Conservation (phyloP, 352 stramenopile species). For the Globisporangium lucens region DNA sequence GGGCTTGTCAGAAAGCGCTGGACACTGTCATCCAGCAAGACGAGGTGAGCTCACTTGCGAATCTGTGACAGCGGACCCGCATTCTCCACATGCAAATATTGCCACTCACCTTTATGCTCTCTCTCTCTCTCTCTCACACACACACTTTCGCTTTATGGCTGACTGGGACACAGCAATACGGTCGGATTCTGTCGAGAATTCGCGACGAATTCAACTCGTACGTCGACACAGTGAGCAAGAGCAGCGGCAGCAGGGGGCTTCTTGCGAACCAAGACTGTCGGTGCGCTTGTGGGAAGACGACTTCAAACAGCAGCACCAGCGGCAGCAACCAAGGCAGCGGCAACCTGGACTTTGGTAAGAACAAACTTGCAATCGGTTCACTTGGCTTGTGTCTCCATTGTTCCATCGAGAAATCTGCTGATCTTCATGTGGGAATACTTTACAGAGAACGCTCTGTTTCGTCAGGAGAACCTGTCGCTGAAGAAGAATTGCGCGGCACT, state of each 20-base stretch:
- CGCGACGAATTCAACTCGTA: slow-evolving; percentile 62
- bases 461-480: slow-evolving; percentile 52
- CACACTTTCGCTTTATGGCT: not conserved
- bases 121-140: not conserved
- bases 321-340: slow-evolving; percentile 17
- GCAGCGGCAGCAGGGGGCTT: not conserved
- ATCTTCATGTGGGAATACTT: not conserved
- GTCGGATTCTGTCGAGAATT: slow-evolving; percentile 48
- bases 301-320: not conserved
- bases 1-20: slow-evolving; percentile 48
- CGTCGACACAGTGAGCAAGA: slow-evolving; percentile 28
- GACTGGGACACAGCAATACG: slow-evolving; percentile 34
- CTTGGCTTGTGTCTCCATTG: not conserved
- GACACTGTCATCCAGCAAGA: slow-evolving; percentile 57
- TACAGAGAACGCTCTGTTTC: slow-evolving; percentile 42
- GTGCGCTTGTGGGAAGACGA: slow-evolving; percentile 5
- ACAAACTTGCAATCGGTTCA: not conserved
- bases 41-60: slow-evolving; percentile 28
- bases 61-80: not conserved
- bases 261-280: not conserved
- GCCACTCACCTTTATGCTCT: not conserved
- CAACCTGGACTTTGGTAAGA: slow-evolving; percentile 24
- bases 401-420: not conserved
- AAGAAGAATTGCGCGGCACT: slow-evolving; percentile 47
- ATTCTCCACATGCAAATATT: not conserved